Evolutionary conservation across 2,329 filamentous ascomycete genomes (phyloP).

Genomic region (Stemphylium beticola): DNA sequence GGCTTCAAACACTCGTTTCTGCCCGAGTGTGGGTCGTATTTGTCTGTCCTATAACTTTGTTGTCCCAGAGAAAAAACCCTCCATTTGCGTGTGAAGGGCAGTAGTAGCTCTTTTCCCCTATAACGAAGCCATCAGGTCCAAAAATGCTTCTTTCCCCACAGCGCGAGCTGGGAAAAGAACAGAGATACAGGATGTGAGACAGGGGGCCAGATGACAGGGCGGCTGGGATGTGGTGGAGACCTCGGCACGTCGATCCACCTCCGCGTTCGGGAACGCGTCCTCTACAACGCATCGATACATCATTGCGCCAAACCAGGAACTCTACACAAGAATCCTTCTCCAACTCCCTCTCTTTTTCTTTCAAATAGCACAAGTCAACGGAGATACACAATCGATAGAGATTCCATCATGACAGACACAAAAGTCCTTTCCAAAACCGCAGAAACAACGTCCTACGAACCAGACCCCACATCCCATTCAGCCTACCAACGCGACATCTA

Average conservation of each 20-base stretch:
- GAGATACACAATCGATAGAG: neutral
- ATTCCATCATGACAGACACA: neutral
- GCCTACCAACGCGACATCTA: conserved; percentile 49
- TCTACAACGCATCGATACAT: neutral
- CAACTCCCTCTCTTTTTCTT: too few relatives aligned
- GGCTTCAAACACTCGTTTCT: conserved; percentile 5
- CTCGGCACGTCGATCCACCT: neutral
- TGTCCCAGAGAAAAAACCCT: too few relatives aligned
- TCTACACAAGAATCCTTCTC: too few relatives aligned
- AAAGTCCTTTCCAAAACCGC: neutral
- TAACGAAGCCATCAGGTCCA: neutral
- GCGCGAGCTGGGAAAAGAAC: neutral
- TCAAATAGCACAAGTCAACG: too few relatives aligned
- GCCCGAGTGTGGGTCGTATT: conserved; percentile 6
- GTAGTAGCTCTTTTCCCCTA: neutral
- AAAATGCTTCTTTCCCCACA: neutral
- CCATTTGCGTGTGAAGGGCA: too few relatives aligned
- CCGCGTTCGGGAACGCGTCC: neutral
- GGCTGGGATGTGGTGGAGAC: neutral
- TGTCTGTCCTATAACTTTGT: neutral
- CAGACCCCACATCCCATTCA: conserved; percentile 44
- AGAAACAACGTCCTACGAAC: conserved; percentile 34
- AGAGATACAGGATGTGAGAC: neutral
- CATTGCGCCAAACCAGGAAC: too few relatives aligned
- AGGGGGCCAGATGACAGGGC: neutral